Evolutionary conservation across 2,329 filamentous ascomycete species (phyloP).

Genomic region (Colletotrichum ledebouriae): DNA sequence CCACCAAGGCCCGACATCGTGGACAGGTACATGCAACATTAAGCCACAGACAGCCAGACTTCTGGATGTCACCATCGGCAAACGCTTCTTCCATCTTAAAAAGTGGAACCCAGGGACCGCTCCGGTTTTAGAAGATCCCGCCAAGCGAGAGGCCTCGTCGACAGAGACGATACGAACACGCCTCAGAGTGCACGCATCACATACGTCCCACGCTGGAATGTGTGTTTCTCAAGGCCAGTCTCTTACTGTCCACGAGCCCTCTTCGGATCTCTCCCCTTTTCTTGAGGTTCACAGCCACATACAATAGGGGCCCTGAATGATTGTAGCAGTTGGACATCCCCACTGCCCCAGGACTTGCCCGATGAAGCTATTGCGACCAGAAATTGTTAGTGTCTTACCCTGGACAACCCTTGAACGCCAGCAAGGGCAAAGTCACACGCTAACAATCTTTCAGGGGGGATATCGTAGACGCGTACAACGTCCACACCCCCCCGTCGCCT

Average conservation of each 20-base stretch:
- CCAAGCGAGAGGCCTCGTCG: conserved; percentile 21
- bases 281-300: conserved; percentile 17
- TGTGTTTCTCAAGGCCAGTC: not conserved
- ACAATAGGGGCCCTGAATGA: too few relatives aligned
- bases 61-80: conserved; percentile 37
- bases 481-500: conserved; percentile 21
- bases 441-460: too few relatives aligned
- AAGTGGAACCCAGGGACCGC: conserved; percentile 41
- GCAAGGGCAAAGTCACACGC: too few relatives aligned
- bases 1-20: not conserved
- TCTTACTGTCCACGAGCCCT: not conserved
- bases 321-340: too few relatives aligned
- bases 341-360: too few relatives aligned
- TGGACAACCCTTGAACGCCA: too few relatives aligned
- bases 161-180: conserved; percentile 2
- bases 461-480: not conserved
- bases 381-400: too few relatives aligned
- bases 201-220: not conserved
- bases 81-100: conserved; percentile 43
- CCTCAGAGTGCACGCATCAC: conserved; percentile 7
- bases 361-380: too few relatives aligned
- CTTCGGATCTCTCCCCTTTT: conserved; percentile 12
- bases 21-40: conserved; percentile 7
- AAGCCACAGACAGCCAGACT: conserved; percentile 24
- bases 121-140: conserved; percentile 41